Conservation (phyloP, 139 green algal genomes). For the Micractinium sp. region DNA sequence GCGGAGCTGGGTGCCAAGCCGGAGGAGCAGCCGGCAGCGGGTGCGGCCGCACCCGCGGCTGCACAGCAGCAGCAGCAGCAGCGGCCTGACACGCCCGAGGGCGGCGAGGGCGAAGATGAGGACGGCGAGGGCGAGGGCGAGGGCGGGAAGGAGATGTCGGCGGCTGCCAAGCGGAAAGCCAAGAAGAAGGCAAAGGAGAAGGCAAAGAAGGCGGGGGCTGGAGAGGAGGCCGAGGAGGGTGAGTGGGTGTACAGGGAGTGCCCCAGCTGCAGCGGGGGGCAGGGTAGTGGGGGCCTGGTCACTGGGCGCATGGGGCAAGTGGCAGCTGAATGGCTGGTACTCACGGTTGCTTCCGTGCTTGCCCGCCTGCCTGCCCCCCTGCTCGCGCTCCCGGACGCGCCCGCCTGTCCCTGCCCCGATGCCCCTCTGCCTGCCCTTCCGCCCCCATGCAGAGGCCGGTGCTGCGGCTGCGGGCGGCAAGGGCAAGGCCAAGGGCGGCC, state of each 20-base stretch:
- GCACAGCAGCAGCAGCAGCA: slow-evolving; percentile 36
- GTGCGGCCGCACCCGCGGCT: slow-evolving; percentile 4
- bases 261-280: too few relatives aligned
- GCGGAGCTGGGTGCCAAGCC: slow-evolving; percentile 60
- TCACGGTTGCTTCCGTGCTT: background rate
- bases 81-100: slow-evolving; percentile 31
- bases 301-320: background rate
- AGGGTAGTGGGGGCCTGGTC: too few relatives aligned
- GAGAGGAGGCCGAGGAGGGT: slow-evolving; percentile 45
- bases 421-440: background rate
- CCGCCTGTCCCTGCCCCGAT: background rate
- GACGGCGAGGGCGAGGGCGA: slow-evolving; percentile 39
- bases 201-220: slow-evolving; percentile 53
- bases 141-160: slow-evolving; percentile 54
- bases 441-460: slow-evolving; percentile 19
- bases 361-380: background rate
- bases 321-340: background rate
- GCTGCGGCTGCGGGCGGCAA: slow-evolving; percentile 48
- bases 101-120: slow-evolving; percentile 15
- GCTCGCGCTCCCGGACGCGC: background rate
- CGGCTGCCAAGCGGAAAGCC: slow-evolving; percentile 60
- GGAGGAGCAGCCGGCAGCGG: slow-evolving; percentile 15
- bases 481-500: slow-evolving; percentile 56
- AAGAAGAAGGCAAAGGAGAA: slow-evolving; percentile 77
- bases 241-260: background rate